Evolutionary conservation across 352 stramenopile species (phyloP).

Genomic region (Sclerospora graminicola): DNA sequence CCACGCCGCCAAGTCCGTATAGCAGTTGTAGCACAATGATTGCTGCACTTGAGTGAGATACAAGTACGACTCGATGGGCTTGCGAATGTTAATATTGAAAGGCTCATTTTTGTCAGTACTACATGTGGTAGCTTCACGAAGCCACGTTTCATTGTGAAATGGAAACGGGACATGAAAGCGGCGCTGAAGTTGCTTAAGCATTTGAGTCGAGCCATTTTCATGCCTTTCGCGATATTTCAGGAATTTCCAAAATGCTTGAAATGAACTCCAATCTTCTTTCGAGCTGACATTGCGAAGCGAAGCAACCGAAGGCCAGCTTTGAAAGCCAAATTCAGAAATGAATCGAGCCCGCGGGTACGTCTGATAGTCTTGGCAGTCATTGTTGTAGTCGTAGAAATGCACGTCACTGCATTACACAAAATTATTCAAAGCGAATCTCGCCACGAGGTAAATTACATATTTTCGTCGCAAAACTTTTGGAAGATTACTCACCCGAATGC

Average conservation of each 20-base stretch:
- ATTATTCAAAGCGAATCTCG: too few relatives aligned
- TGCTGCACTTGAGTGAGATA: slow-evolving; percentile 78
- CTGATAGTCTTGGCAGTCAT: slow-evolving; percentile 59
- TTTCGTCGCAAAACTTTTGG: not conserved
- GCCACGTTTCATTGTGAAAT: slow-evolving; percentile 47
- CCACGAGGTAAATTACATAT: too few relatives aligned
- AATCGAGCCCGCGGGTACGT: slow-evolving; percentile 70
- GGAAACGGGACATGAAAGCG: slow-evolving; percentile 66
- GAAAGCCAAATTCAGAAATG: slow-evolving; percentile 84
- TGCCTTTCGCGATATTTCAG: slow-evolving; percentile 77
- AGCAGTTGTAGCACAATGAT: slow-evolving; percentile 65
- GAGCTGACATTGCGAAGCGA: slow-evolving; percentile 43
- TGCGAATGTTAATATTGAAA: slow-evolving; percentile 29
- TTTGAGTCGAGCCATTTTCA: slow-evolving; percentile 63
- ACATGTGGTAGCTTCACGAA: slow-evolving; percentile 22
- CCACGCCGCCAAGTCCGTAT: slow-evolving; percentile 66
- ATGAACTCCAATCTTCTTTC: slow-evolving; percentile 45
- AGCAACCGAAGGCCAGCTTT: slow-evolving; percentile 55
- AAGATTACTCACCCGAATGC: slow-evolving; percentile 47
- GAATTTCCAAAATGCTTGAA: slow-evolving; percentile 60
- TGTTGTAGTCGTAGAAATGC: slow-evolving; percentile 80
- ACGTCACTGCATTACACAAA: slow-evolving; percentile 39
- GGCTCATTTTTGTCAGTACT: slow-evolving; percentile 5
- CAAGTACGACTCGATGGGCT: slow-evolving; percentile 49
- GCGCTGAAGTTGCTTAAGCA: slow-evolving; percentile 54